phyloP scores from a whole-genome alignment of 2,329 filamentous ascomycete genomes.

The Pyrenochaeta sp. region DNA sequence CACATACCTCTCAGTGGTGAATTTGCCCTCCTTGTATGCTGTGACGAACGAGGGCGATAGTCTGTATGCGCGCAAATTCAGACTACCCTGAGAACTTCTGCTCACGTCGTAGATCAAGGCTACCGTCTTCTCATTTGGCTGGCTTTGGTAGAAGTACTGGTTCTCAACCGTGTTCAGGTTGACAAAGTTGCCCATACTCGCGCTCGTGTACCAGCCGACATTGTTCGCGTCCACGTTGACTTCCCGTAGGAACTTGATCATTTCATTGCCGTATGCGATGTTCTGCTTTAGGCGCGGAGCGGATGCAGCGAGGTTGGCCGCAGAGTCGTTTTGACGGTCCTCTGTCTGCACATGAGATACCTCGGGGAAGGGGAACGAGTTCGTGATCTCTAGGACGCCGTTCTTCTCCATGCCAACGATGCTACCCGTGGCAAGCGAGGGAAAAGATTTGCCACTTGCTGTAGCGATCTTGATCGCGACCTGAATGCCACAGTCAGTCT shows the following conservation, averaged over 20 bases:
- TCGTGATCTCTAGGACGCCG: slow-evolving; percentile 86
- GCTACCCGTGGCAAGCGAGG: slow-evolving; percentile 86
- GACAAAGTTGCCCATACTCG: slow-evolving; percentile 98
- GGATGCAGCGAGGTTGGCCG: slow-evolving; percentile 74
- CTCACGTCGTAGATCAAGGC: slow-evolving; percentile 95
- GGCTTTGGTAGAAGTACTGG: slow-evolving; percentile 96
- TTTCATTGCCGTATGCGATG: slow-evolving; percentile 87
- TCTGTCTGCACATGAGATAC: slow-evolving; percentile 72
- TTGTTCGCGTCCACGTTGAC: slow-evolving; percentile 99
- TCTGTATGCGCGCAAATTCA: slow-evolving; percentile 91
- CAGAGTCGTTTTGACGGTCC: slow-evolving; percentile 40
- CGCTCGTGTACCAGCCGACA: slow-evolving; percentile 98
- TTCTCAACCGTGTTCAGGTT: slow-evolving; percentile 97
- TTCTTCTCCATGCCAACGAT: slow-evolving; percentile 93
- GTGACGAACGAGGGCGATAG: slow-evolving; percentile 87
- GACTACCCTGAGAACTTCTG: slow-evolving; percentile 88
- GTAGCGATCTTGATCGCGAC: slow-evolving; percentile 99
- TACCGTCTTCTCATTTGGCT: slow-evolving; percentile 83
- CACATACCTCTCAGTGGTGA: slow-evolving; percentile 89
- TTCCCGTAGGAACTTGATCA: slow-evolving; percentile 95
- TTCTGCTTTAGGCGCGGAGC: slow-evolving; percentile 94
- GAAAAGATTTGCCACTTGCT: slow-evolving; percentile 88
- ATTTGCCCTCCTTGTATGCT: slow-evolving; percentile 96
- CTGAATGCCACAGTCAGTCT: slow-evolving; percentile 57
- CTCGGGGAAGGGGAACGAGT: slow-evolving; percentile 92